Evolutionary conservation across 768 basidiomycete genomes (phyloP), one percentile per base, ranked within the genome.

Genomic region (Candolleomyces efflorescens): DNA sequence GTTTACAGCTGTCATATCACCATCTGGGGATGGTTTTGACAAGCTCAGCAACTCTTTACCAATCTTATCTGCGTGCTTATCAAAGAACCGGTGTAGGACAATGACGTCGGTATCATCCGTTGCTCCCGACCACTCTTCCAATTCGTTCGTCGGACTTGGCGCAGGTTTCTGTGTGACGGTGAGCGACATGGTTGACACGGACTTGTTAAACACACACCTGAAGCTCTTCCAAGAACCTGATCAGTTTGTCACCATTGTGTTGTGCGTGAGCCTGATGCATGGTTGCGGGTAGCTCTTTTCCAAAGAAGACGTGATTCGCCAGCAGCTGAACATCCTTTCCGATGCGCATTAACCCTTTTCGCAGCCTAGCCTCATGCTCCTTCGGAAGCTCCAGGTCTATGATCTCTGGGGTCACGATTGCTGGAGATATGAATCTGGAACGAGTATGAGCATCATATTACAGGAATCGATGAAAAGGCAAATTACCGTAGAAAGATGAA

Each of bases 251-350:
- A 53, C 92, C 89, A 53, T 91, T 89, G 10, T 75, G 79, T 57
- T 78, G 75, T 26, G 92, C 71, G 72, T 94, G 94, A 12, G 80
- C 76, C 68, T 95, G 95, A 57, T 95, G 69, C 36, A 82, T 77
- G 26, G 83, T 83, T 90, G 94, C 93, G 64, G 92, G 86, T 3
- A 85, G 82, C 64, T 96, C 94, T 69, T 94, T 94, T 11, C 90
- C 92, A 63, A 96, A 96, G 65, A 92, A 85, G 50, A 95, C 88
- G 63, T 97, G 96, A 73, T 97, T 98, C 18, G 94, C 94, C 27
- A 97, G 73, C 65, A 92, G 94, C 71, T 96, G 94, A 47, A 97
- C 86, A 56, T 95, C 86, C 73, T 95, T 97, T 45, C 92, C 90
- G 61, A 97, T 88, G 48, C 90, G 75, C 79, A 91, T 87, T 13